Percentiles rank a stretch among this genome's conserved stretches.
Conservation (phyloP, 2,329 filamentous ascomycete genomes). For the Clonostachys byssicola region DNA sequence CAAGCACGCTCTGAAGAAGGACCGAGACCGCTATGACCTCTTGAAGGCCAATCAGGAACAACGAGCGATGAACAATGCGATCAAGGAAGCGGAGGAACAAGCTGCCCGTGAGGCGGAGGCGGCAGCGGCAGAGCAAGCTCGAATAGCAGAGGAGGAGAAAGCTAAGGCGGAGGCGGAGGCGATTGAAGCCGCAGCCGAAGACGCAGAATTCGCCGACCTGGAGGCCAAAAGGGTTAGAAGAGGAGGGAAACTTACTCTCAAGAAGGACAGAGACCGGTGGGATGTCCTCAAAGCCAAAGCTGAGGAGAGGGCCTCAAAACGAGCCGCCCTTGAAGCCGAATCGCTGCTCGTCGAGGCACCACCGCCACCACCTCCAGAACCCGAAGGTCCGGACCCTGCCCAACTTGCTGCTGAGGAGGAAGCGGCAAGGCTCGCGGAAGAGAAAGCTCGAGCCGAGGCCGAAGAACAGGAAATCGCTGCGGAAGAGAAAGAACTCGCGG, state of each 20-base stretch:
- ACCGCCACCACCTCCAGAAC: not conserved
- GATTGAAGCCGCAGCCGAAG: constrained; percentile 10
- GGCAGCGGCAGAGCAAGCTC: constrained; percentile 10
- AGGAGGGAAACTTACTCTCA: constrained; percentile 16
- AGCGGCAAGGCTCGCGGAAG: constrained; percentile 16
- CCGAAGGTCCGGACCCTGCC: constrained; percentile 9
- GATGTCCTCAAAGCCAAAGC: not conserved
- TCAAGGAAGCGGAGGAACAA: constrained; percentile 13
- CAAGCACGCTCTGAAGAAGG: constrained; percentile 11
- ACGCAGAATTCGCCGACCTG: constrained; percentile 14
- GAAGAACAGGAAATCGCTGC: constrained; percentile 11
- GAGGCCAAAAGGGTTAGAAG: constrained; percentile 25
- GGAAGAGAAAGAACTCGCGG: constrained; percentile 11
- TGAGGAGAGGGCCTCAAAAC: not conserved
- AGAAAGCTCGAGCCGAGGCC: constrained; percentile 11
- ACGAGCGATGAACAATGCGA: constrained; percentile 9
- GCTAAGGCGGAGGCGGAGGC: constrained; percentile 8
- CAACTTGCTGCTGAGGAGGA: constrained; percentile 10
- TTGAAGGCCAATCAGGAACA: constrained; percentile 9
- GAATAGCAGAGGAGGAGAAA: constrained; percentile 5
- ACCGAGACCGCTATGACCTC: constrained; percentile 17
- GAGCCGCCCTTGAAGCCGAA: not conserved
- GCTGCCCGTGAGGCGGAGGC: constrained; percentile 23
- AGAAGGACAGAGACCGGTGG: constrained; percentile 11
- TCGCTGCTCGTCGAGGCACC: not conserved